Percentiles rank a stretch among this genome's conserved stretches.
Conservation (phyloP, 2,329 filamentous ascomycete species). For the Alternaria incomplexa region DNA sequence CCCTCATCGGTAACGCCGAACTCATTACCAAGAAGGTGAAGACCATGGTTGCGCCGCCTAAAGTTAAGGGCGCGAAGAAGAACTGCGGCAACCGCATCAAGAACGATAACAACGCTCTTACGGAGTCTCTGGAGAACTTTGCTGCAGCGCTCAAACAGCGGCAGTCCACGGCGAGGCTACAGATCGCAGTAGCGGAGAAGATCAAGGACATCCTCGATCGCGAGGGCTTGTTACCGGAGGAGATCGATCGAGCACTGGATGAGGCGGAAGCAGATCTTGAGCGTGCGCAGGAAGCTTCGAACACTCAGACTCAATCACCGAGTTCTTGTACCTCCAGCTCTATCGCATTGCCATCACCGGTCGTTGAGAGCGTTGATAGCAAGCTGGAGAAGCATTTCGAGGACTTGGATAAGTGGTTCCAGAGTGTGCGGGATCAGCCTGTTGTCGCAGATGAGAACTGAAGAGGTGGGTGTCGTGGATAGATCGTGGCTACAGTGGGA, state of each 20-base stretch:
- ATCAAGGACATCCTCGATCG: background rate
- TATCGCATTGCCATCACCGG: background rate
- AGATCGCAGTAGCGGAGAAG: background rate
- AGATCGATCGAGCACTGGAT: background rate
- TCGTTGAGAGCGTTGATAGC: background rate
- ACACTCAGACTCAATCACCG: background rate
- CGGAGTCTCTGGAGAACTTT: background rate
- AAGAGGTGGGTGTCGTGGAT: background rate
- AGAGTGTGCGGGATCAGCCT: background rate
- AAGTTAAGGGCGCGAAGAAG: background rate
- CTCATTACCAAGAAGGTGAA: background rate
- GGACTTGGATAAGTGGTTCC: background rate
- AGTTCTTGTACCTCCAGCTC: rapidly evolving
- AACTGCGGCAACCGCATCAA: background rate
- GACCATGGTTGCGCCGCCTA: background rate
- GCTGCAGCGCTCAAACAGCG: background rate
- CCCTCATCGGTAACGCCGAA: background rate
- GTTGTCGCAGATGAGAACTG: background rate
- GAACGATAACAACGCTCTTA: background rate
- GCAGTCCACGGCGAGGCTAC: background rate
- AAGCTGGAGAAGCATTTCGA: background rate
- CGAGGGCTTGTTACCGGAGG: background rate
- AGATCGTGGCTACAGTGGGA: rapidly evolving
- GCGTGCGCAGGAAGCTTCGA: background rate
- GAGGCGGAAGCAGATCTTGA: background rate